Evolutionary conservation across 495 filamentous ascomycete species (phyloP), one percentile per base, ranked within the genome.

Genomic region (Hypomontagnella submonticulosa): DNA sequence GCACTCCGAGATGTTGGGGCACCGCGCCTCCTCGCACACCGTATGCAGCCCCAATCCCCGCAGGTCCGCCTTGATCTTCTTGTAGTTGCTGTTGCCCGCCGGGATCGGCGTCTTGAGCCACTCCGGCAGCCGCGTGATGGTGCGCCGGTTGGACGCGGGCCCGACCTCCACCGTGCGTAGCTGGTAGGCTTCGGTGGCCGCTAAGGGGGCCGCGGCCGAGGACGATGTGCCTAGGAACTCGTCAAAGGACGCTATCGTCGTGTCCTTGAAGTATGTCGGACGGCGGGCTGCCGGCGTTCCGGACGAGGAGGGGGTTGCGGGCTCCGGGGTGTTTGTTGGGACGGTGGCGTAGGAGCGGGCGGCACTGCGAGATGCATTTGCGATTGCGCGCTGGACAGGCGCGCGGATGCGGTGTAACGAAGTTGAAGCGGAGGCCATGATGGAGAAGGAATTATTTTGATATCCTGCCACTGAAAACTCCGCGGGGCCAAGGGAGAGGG

Each of bases 81-180:
- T 95, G 81, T 88, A 97, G 77, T 96, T 93, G 61, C 79, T 76
- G 70, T 84, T 85, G 33, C 73, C 63, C 9, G 91, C 87, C 0
- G 95, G 96, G 53, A 99, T 93, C 1, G 93, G 91, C 0, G 94
- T 98, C 81, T 98, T 97, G 55, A 99, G 85, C 95, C 95, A 99
- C 56, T 89, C 85, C 33, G 95, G 95, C 20, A 99, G 81, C 12
- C 96, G 88, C 38, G 93, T 97, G 76, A 97, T 93, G 78, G 90
- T 89, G 77, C 89, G 92, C 75, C 86, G 85, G 82, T 87, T 92
- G 57, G 91, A 90, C 53, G 87, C 87, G 8, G 90, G 92, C 32
- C 91, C 92, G 71, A 93, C 91, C 72, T 90, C 84, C 43, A 88
- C 94, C n/a, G 88, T 97, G 51, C 75, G 77, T 57, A 92, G 83